Conservation (phyloP, 2,329 filamentous ascomycete genomes). For the Calonectria pauciramosa region DNA sequence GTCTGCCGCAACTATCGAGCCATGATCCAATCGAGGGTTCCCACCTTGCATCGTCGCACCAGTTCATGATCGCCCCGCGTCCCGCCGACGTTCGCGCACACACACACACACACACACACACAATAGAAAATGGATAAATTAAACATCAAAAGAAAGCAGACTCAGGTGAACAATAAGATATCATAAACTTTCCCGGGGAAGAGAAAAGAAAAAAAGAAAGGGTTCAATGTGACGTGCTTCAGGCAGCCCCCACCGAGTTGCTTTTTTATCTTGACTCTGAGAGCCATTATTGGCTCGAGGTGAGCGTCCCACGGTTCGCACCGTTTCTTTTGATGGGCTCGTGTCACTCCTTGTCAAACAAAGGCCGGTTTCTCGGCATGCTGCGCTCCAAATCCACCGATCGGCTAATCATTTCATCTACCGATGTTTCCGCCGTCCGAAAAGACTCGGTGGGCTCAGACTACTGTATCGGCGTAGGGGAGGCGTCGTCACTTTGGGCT, state of each 20-base stretch:
- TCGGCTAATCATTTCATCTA: slow-evolving; percentile 3
- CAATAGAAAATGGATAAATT: background rate
- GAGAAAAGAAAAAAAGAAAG: background rate
- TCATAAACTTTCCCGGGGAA: background rate
- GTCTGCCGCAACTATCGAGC: slow-evolving; percentile 15
- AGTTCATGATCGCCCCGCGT: slow-evolving; percentile 9
- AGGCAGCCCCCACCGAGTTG: background rate
- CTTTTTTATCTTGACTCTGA: background rate
- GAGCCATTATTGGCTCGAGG: background rate
- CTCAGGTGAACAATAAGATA: background rate
- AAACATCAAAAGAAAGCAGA: background rate
- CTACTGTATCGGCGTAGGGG: background rate
- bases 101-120: too few relatives aligned
- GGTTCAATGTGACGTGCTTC: background rate
- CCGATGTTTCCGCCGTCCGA: background rate
- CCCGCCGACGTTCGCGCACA: background rate
- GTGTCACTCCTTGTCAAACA: background rate
- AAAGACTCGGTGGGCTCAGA: background rate
- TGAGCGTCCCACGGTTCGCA: slow-evolving; percentile 1
- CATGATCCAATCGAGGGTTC: slow-evolving; percentile 12
- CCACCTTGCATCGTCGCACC: slow-evolving; percentile 13
- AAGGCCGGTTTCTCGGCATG: background rate
- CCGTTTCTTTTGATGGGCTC: slow-evolving; percentile 6
- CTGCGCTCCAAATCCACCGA: background rate
- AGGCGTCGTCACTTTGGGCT: background rate